phyloP scores from a whole-genome alignment of 2,329 filamentous ascomycete species.

The Clonostachys rosea region DNA sequence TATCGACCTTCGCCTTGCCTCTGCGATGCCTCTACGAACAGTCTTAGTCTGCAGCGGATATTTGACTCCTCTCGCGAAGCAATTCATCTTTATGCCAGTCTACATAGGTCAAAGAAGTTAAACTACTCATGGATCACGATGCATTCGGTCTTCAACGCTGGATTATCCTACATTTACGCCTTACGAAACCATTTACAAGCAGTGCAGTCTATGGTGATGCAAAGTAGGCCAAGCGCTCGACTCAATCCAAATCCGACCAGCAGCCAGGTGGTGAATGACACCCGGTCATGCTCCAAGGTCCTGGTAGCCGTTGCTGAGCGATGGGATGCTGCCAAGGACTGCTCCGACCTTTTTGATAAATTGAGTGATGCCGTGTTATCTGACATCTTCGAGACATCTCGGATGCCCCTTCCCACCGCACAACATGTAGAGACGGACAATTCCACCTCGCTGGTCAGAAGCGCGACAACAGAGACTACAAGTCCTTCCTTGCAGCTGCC shows the following conservation, averaged over 20 bases:
- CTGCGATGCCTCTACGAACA: conserved; percentile 14
- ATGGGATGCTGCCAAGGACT: conserved; percentile 30
- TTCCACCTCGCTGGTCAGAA: background rate
- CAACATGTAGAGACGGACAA: background rate
- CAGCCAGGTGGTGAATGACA: conserved; percentile 35
- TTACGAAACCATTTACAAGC: conserved; percentile 30
- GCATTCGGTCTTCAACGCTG: conserved; percentile 41
- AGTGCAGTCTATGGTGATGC: conserved; percentile 14
- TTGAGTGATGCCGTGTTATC: conserved; percentile 33
- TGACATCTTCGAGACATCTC: conserved; percentile 26
- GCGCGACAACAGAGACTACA: background rate
- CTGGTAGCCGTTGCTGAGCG: conserved; percentile 36
- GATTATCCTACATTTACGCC: conserved; percentile 35
- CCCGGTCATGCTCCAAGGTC: conserved; percentile 35
- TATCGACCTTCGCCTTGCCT: conserved; percentile 31
- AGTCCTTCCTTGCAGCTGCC: background rate
- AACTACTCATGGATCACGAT: conserved; percentile 45
- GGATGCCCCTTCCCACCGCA: background rate
- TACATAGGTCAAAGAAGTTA: conserved; percentile 36
- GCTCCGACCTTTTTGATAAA: conserved; percentile 34
- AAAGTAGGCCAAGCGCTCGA: background rate
- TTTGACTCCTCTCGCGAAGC: conserved; percentile 29
- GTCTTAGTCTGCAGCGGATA: conserved; percentile 23
- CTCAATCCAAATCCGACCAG: conserved; percentile 21
- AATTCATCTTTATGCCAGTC: conserved; percentile 33